Base-by-base conservation (phyloP, 164 flowering plant species). In the Vitis labrusca region DNA sequence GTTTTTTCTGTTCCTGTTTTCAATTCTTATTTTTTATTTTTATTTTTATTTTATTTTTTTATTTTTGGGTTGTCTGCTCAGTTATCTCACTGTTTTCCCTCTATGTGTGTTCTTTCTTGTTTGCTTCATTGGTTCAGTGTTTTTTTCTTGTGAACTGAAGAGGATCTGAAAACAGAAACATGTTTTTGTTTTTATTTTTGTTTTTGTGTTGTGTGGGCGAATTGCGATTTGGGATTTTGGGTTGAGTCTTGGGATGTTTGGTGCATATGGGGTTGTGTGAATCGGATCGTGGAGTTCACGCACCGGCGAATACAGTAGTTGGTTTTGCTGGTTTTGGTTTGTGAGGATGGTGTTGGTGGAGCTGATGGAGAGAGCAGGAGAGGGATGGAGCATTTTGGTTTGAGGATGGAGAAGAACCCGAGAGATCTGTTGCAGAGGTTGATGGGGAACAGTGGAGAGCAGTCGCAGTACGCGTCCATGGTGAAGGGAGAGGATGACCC, bases 361-460 rank as follows among this genome's bases (percentile, higher is more conserved):
- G 79, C 70, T 57, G 72, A 63, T 11, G 78, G 74, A 54, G 73
- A 56, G 10, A 58, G 79, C 5, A 70, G 75, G 2, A 71, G 57
- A 19, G 85, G 69, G 69, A 82, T 79, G 74, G 83, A 71, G n/a
- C 78, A 74, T 57, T 59, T 86, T 2, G 74, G 84, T 17, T 17
- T 78, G 62, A 69, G 76, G 49, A 64, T 74, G 23, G 82, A 74
- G 37, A 85, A 80, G 15, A 72, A 74, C 64, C 87, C 97, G 3
- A 88, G 88, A 80, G 97, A 94, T 86, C 87, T 95, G 65, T 74
- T 95, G 57, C 83, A 83, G 71, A 86, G 87, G 65, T 90, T 95
- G 73, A 75, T 70, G 73, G 65, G 75, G 2, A 74, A 66, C 29
- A 74, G 66, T 53, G 2, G 52, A n/a, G 51, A 65, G 48, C 65